Percentiles rank a stretch among this genome's conserved stretches.
These are phyloP conservation scores for Digitaria exilis DNA, from an alignment of 202 grass and related monocot species.

Conservation along the genomic window DNA sequence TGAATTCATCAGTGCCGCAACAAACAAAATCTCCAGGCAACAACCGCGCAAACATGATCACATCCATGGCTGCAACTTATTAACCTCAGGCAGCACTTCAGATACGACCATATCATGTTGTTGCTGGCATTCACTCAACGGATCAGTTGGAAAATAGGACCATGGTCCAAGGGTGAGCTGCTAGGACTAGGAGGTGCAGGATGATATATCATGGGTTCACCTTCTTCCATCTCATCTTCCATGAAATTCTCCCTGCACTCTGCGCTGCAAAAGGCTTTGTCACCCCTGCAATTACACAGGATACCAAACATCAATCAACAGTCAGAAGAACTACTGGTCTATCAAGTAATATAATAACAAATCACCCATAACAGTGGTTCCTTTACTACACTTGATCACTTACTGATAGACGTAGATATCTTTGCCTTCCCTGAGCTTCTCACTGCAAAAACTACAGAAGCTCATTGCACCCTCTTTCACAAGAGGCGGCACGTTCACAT, in stretches of 20 bases:
- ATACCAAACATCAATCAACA: slow-evolving; percentile 33
- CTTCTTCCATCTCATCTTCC: slow-evolving; percentile 65
- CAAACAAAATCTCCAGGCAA: slow-evolving; percentile 59
- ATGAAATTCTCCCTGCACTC: slow-evolving; percentile 80
- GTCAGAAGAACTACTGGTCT: slow-evolving; percentile 2
- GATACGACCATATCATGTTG: slow-evolving; percentile 50
- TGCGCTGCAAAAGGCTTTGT: slow-evolving; percentile 76
- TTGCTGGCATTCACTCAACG: slow-evolving; percentile 37
- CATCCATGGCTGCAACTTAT: slow-evolving; percentile 65
- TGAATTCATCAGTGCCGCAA: slow-evolving; percentile 45
- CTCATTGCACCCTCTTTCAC: slow-evolving; percentile 44
- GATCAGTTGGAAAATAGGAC: slow-evolving; percentile 56
- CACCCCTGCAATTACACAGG: slow-evolving; percentile 57
- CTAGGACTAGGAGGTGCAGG: slow-evolving; percentile 31
- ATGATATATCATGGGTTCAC: slow-evolving; percentile 33
- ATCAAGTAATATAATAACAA: slow-evolving; percentile 30
- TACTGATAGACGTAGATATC: slow-evolving; percentile 87
- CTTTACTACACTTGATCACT: slow-evolving; percentile 43
- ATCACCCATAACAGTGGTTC: not conserved
- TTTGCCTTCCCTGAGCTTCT: slow-evolving; percentile 56
- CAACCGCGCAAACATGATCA: slow-evolving; percentile 45
- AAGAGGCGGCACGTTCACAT: slow-evolving; percentile 42
- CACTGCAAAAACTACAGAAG: slow-evolving; percentile 64
- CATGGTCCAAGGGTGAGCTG: slow-evolving; percentile 12
- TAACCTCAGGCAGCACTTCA: slow-evolving; percentile 68